A percentile compares a stretch with the other conserved stretches of the same genome.
Conservation (phyloP, 257 asterid genomes). For the Paulownia fortunei region DNA sequence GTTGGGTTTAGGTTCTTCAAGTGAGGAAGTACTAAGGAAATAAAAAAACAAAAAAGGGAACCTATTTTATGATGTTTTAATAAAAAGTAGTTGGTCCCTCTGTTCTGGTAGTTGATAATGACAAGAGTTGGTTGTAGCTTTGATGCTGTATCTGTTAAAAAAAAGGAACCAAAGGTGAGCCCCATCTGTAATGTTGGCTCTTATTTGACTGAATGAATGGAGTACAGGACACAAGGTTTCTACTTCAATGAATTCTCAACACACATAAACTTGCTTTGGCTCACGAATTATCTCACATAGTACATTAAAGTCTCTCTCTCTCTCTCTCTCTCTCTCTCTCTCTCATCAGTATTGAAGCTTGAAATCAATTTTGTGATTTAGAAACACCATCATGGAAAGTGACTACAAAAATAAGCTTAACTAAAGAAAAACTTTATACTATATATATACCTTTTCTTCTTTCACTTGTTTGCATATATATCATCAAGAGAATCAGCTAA, state of each 20-base stretch:
- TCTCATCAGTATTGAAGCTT: no score
- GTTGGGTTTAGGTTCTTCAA: neutral
- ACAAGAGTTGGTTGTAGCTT: conserved; percentile 7
- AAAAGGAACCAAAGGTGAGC: neutral
- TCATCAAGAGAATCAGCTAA: no score
- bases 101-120: neutral
- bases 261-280: neutral
- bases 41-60: no score
- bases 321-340: no score
- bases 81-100: neutral
- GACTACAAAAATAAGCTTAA: no score
- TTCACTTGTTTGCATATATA: no score
- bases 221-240: neutral
- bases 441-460: no score
- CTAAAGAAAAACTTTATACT: no score
- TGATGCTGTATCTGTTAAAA: neutral
- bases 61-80: neutral
- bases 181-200: conserved; percentile 10
- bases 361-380: no score
- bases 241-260: neutral
- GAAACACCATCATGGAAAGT: no score
- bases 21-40: neutral
- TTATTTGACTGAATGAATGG: neutral
- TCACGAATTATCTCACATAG: no score
- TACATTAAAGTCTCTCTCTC: no score